Evolutionary conservation across 208 protist genomes (phyloP).

Genomic region (Leishmania mexicana): DNA sequence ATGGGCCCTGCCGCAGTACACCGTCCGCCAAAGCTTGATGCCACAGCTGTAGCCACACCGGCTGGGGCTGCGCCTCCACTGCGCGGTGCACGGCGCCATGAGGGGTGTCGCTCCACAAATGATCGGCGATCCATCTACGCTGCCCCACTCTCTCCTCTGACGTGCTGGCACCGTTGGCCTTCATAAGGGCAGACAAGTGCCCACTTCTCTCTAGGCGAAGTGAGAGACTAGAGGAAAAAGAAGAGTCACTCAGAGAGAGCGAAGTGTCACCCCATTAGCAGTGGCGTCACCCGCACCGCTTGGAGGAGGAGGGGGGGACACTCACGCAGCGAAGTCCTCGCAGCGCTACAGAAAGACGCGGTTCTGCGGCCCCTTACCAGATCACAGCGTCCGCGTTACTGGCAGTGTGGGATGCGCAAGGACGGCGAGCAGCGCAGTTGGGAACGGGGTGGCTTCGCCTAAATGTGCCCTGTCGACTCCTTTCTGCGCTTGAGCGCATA

Average conservation of each 20-base stretch:
- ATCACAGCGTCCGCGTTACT: background rate
- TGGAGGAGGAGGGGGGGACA: background rate
- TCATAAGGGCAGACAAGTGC: background rate
- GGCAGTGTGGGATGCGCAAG: background rate
- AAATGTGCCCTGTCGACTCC: background rate
- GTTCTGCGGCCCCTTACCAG: background rate
- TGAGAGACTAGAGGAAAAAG: background rate
- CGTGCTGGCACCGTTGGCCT: background rate
- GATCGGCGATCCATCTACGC: background rate
- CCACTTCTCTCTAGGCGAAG: background rate
- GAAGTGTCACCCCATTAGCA: background rate
- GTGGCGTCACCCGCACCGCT: background rate
- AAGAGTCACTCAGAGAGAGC: background rate
- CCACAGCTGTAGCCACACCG: slow-evolving; percentile 20
- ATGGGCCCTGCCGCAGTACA: background rate
- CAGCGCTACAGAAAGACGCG: background rate
- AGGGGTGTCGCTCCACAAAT: slow-evolving; percentile 18
- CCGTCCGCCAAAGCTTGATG: slow-evolving; percentile 4
- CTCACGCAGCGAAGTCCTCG: background rate
- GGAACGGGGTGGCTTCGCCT: background rate
- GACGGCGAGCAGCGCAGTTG: background rate
- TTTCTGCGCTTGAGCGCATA: background rate
- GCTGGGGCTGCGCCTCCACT: slow-evolving; percentile 20
- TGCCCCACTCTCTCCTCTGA: background rate
- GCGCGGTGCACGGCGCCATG: slow-evolving; percentile 22